These are phyloP conservation scores for Achlya hypogyna DNA, from an alignment of 352 stramenopile species.

Conservation along the genomic window DNA sequence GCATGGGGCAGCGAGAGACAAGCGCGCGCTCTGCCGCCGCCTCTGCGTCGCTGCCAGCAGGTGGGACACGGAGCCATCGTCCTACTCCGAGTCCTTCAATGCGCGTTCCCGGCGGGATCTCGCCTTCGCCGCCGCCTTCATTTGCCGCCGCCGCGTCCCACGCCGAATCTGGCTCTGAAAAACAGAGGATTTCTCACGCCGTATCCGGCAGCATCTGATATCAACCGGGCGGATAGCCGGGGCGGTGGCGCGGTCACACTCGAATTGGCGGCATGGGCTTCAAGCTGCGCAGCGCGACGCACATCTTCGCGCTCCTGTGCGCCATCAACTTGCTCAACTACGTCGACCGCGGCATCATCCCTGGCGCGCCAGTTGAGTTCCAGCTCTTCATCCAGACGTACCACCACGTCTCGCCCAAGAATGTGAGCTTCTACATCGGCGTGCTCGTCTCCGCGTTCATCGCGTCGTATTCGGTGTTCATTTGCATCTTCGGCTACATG, in stretches of 20 bases:
- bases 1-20: background rate
- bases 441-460: slow-evolving; percentile 42
- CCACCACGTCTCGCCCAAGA: slow-evolving; percentile 44
- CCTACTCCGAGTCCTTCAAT: background rate
- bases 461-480: slow-evolving; percentile 4
- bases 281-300: slow-evolving; percentile 13
- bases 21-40: background rate
- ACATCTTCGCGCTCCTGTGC: slow-evolving; percentile 24
- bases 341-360: slow-evolving; percentile 64
- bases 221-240: background rate
- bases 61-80: too few relatives aligned
- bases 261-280: background rate
- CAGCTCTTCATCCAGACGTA: slow-evolving; percentile 34
- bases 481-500: slow-evolving; percentile 39
- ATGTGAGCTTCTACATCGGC: slow-evolving; percentile 60
- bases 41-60: background rate
- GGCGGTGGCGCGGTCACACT: background rate
- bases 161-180: background rate
- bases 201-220: background rate
- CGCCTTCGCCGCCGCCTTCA: too few relatives aligned
- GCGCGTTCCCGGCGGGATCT: too few relatives aligned
- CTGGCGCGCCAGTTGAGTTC: slow-evolving; percentile 48
- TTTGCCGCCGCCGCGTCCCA: too few relatives aligned
- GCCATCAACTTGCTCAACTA: slow-evolving; percentile 53
- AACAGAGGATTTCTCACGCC: background rate